Conservation (phyloP, 169 alveolate species). For the Plasmodium chabaudi region DNA sequence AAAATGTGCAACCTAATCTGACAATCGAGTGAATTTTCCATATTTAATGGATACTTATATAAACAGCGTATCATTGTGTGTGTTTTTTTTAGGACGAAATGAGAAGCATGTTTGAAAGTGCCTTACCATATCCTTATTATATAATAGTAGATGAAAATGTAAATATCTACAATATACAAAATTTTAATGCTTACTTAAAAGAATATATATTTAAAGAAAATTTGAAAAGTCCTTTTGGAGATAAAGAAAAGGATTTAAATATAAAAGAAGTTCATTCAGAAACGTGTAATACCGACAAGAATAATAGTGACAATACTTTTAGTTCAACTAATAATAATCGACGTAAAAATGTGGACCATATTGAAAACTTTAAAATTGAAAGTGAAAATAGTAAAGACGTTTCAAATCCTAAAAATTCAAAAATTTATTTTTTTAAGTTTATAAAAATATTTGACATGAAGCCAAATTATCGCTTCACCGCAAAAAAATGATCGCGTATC, state of each 20-base stretch:
- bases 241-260: slow-evolving; percentile 8
- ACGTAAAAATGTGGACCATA: background rate
- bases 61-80: background rate
- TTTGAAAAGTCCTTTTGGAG: slow-evolving; percentile 20
- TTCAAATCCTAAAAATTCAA: slow-evolving; percentile 7
- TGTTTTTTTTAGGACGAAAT: slow-evolving; percentile 41
- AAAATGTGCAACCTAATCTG: background rate
- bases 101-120: slow-evolving; percentile 65
- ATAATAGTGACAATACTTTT: background rate
- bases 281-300: background rate
- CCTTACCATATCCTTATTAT: slow-evolving; percentile 66
- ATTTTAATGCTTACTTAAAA: slow-evolving; percentile 54
- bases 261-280: background rate
- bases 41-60: background rate
- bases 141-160: slow-evolving; percentile 50
- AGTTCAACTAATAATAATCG: background rate
- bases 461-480: slow-evolving; percentile 70
- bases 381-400: slow-evolving; percentile 1
- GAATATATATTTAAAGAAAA: slow-evolving; percentile 15
- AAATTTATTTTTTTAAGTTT: slow-evolving; percentile 65
- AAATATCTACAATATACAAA: slow-evolving; percentile 64
- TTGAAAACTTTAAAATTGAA: background rate
- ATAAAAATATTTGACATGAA: slow-evolving; percentile 75
- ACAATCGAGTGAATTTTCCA: background rate
- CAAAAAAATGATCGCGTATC: slow-evolving; percentile 7